Percentiles rank a stretch among this genome's conserved stretches.
These are phyloP conservation scores for Colletotrichum sp. DNA, from an alignment of 2,329 filamentous ascomycete species.

Conservation along the genomic window DNA sequence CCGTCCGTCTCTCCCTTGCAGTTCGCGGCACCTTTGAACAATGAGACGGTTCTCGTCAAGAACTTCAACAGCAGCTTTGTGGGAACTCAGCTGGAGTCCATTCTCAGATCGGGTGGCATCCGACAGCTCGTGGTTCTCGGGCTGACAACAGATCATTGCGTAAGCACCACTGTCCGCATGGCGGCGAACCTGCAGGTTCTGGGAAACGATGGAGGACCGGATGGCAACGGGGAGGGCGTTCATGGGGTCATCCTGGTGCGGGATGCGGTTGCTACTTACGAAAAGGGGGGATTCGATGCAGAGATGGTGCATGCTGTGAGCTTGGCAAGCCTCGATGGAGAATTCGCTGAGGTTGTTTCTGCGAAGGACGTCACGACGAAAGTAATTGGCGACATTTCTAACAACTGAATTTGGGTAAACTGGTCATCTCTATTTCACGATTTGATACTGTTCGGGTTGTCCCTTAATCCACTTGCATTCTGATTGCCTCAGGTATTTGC, in stretches of 20 bases:
- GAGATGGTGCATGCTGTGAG: conserved; percentile 50
- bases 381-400: not conserved
- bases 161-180: conserved; percentile 53
- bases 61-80: conserved; percentile 51
- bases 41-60: conserved; percentile 46
- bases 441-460: rapidly evolving
- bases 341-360: conserved; percentile 46
- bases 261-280: conserved; percentile 52
- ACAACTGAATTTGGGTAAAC: rapidly evolving
- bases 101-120: conserved; percentile 36
- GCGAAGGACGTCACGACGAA: not conserved
- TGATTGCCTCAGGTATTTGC: not conserved
- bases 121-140: conserved; percentile 45
- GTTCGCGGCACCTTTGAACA: conserved; percentile 29
- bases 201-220: conserved; percentile 34
- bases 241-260: conserved; percentile 40
- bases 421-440: rapidly evolving
- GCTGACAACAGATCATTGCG: conserved; percentile 54
- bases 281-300: conserved; percentile 45
- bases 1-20: conserved; percentile 32
- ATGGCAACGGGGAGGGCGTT: conserved; percentile 31
- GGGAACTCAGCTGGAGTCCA: conserved; percentile 44
- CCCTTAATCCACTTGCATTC: not conserved
- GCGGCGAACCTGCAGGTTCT: conserved; percentile 50
- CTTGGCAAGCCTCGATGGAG: conserved; percentile 46